Evolutionary conservation across 169 alveolate genomes (phyloP), one percentile per base, ranked within the genome.

Genomic region (Plasmodium berghei): DNA sequence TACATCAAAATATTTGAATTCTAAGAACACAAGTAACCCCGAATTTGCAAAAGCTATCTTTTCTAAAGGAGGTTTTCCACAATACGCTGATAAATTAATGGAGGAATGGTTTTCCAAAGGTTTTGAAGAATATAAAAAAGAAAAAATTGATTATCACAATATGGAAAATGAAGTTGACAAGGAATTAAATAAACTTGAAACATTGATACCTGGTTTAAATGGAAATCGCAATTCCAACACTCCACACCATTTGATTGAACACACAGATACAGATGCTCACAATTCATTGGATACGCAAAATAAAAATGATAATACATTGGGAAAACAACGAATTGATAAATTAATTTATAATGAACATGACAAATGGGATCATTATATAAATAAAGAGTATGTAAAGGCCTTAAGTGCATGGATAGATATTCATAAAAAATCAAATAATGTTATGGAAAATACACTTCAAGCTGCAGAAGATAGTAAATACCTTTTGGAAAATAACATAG

Each of bases 351-450:
- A 80, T 24, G 93, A 94, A 73, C 74, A 92, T 40, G 93, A 92
- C 26, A 92, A 90, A 54, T 94, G 96, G 96, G 95, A 94, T 75
- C 92, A 92, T 40, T 73, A 90, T 75, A 77, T 94, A 28, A 94
- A 92, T 72, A 64, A 88, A 26, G 87, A 72, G 42, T 91, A 90
- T 34, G 77, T 87, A 52, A 92, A 90, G 45, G 93, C 94, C 0
- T 92, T 83, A 56, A 87, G 88, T 12, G 16, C 67, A 54, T 94
- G 93, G 92, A 80, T 94, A 24, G 94, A 93, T 8, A 14, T 93
- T 5, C 88, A 92, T 24, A 77, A 89, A 70, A 45, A 28, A 16
- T 52, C 86, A 16, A 88, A 87, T 40, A 69, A 73, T 0, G 55
- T 18, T 18, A 66, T 56, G 24, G 18, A 70, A 8, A 52, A 87